Percentiles rank a stretch among this genome's conserved stretches.
These are phyloP conservation scores for Xerocomellus dryophilus DNA, from an alignment of 768 basidiomycete genomes.

Conservation along the genomic window DNA sequence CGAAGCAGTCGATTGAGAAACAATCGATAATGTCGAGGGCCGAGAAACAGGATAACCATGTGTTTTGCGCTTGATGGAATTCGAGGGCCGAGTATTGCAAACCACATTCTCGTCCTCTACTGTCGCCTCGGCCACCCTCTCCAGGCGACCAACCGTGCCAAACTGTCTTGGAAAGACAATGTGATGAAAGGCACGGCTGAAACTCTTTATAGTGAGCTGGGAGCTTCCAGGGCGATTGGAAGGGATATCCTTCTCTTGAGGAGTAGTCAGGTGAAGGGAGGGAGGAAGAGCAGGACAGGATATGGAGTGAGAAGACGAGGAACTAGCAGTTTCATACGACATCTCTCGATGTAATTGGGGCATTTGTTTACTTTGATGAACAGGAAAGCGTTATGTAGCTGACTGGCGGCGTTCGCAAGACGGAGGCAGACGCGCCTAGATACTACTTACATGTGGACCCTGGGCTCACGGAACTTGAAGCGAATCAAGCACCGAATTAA, in stretches of 20 bases:
- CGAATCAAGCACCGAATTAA: neutral
- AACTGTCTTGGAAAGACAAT: conserved; percentile 17
- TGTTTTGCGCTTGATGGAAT: neutral
- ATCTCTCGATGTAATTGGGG: conserved; percentile 5
- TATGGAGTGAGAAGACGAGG: conserved; percentile 7
- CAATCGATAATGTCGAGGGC: neutral
- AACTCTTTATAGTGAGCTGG: conserved; percentile 35
- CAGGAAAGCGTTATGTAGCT: conserved; percentile 4
- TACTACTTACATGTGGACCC: neutral
- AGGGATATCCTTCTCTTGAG: conserved; percentile 7
- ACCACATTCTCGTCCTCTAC: neutral
- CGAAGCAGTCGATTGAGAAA: conserved; percentile 1
- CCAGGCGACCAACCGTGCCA: neutral
- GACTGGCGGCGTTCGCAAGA: conserved; percentile 3
- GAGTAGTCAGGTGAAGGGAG: conserved; percentile 12
- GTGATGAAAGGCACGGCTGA: conserved; percentile 44
- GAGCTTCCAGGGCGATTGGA: conserved; percentile 35
- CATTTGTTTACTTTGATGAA: neutral
- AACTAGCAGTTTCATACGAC: conserved; percentile 3
- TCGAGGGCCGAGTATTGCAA: neutral
- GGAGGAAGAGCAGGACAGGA: conserved; percentile 15
- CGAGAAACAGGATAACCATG: neutral
- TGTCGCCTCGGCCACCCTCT: neutral
- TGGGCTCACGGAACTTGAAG: conserved; percentile 1
- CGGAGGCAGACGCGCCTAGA: neutral